Percentiles rank a stretch among this genome's conserved stretches.
Evolutionary conservation across 2,329 filamentous ascomycete species (phyloP).

Genomic region (Tolypocladium sp.): DNA sequence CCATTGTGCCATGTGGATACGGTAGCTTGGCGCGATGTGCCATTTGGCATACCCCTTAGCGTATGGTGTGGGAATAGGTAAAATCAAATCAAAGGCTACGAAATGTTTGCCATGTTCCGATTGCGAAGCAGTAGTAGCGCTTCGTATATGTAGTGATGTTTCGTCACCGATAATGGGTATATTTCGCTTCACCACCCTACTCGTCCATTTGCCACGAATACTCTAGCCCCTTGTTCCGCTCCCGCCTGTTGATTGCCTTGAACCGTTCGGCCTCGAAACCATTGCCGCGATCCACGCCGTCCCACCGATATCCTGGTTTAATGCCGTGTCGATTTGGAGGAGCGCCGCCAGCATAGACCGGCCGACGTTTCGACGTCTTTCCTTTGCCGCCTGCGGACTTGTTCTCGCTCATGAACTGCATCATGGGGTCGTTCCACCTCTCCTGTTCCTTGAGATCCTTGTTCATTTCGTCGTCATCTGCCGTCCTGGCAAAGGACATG

Average conservation of each 20-base stretch:
- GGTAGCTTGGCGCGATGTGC: neutral
- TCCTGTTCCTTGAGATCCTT: constrained; percentile 65
- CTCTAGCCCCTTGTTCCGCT: constrained; percentile 69
- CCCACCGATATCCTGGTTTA: constrained; percentile 86
- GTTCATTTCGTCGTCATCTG: constrained; percentile 85
- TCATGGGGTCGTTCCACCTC: constrained; percentile 93
- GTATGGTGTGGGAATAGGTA: neutral
- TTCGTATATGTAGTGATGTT: neutral
- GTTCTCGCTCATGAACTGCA: constrained; percentile 59
- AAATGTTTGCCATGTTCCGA: neutral
- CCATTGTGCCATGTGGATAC: neutral
- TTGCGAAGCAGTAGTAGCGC: neutral
- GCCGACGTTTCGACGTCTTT: constrained; percentile 36
- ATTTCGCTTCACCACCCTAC: constrained; percentile 29
- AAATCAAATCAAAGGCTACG: neutral
- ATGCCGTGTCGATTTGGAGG: constrained; percentile 93
- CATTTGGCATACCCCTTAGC: neutral
- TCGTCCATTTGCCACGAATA: constrained; percentile 98
- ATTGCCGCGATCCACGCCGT: constrained; percentile 89
- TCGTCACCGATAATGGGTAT: constrained; percentile 11
- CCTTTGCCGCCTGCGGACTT: constrained; percentile 19
- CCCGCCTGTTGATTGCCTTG: constrained; percentile 70
- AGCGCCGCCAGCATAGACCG: constrained; percentile 68
- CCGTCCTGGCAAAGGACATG: constrained; percentile 68
- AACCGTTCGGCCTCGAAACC: constrained; percentile 93